These are phyloP conservation scores for Rosellinia necatrix DNA, from an alignment of 2,329 filamentous ascomycete genomes.

Conservation along the genomic window DNA sequence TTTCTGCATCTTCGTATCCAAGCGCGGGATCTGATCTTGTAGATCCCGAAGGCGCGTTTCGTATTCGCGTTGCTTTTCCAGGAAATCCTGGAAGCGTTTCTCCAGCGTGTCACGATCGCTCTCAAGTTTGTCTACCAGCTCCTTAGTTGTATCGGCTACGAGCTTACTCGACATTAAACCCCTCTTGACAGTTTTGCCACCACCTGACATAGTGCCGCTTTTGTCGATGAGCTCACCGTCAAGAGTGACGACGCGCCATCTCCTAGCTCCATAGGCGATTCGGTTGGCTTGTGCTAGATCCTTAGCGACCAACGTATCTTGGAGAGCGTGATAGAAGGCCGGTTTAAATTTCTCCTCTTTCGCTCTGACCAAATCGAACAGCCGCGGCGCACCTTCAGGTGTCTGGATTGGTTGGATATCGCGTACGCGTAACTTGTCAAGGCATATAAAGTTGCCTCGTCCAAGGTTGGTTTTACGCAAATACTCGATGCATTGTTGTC, in stretches of 20 bases:
- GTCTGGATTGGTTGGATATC: constrained; percentile 83
- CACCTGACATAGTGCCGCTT: constrained; percentile 98
- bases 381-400: constrained; percentile 85
- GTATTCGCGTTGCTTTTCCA: constrained; percentile 80
- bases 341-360: constrained; percentile 86
- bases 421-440: constrained; percentile 81
- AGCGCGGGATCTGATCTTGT: constrained; percentile 76
- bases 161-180: constrained; percentile 98
- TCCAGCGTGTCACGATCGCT: constrained; percentile 84
- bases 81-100: constrained; percentile 79
- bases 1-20: constrained; percentile 93
- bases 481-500: constrained; percentile 97
- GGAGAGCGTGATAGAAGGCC: constrained; percentile 93
- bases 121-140: constrained; percentile 87
- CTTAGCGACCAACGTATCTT: constrained; percentile 91
- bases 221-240: constrained; percentile 96
- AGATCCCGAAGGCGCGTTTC: constrained; percentile 75
- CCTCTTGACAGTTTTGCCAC: constrained; percentile 85
- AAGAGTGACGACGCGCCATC: constrained; percentile 96
- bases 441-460: constrained; percentile 93
- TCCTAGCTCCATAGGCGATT: constrained; percentile 89
- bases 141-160: constrained; percentile 82
- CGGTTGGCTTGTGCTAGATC: constrained; percentile 96
- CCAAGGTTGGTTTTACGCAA: constrained; percentile 96
- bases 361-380: constrained; percentile 90